phyloP scores from a whole-genome alignment of 345 rosid genomes.

The Syzygium oleosum region DNA sequence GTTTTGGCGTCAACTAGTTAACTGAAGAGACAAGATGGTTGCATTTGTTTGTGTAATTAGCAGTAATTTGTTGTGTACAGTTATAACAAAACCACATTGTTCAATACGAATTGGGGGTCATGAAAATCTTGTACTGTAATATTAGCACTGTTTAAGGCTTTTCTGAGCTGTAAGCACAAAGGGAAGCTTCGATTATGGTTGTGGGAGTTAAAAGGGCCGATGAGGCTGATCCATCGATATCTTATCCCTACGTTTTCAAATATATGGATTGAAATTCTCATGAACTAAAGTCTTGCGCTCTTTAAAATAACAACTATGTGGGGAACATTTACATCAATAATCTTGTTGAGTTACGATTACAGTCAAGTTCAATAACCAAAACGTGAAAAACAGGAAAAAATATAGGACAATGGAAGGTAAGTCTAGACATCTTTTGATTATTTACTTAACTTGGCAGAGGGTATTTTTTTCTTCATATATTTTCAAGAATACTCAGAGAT shows the following conservation, averaged over 20 bases:
- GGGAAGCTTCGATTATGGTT: background rate
- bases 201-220: background rate
- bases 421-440: background rate
- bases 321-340: background rate
- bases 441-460: background rate
- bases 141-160: background rate
- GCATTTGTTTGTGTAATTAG: background rate
- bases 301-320: background rate
- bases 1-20: background rate
- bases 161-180: background rate
- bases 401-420: background rate
- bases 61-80: background rate
- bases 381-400: background rate
- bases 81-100: background rate
- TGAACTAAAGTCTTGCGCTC: background rate
- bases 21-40: background rate
- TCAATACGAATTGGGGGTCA: background rate
- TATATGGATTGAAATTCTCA: background rate
- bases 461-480: background rate
- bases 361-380: background rate
- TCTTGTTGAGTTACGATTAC: background rate
- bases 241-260: background rate
- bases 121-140: background rate
- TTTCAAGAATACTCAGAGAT: background rate
- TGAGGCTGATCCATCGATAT: background rate